These are phyloP conservation scores for Rubroboletus pulcherrimus DNA, from an alignment of 768 basidiomycete species.

Conservation along the genomic window DNA sequence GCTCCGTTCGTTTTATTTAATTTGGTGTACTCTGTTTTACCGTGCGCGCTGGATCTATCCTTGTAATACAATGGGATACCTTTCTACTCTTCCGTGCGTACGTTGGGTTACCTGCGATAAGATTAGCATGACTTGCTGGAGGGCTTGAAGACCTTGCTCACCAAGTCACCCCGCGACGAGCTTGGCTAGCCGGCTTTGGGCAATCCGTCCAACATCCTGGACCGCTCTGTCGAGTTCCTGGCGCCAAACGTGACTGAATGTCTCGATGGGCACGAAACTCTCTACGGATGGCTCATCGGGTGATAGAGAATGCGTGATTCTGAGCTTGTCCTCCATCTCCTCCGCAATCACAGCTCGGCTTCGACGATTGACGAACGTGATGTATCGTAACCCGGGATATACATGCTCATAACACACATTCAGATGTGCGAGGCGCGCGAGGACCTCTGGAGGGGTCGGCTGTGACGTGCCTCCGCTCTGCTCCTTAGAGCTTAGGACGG, in stretches of 20 bases:
- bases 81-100: not conserved
- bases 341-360: slow-evolving; percentile 64
- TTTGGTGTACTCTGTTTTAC: slow-evolving; percentile 8
- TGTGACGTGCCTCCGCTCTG: slow-evolving; percentile 51
- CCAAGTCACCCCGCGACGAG: slow-evolving; percentile 8
- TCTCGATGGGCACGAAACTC: slow-evolving; percentile 36
- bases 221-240: slow-evolving; percentile 71
- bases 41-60: not conserved
- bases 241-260: slow-evolving; percentile 50
- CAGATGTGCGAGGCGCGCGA: slow-evolving; percentile 67
- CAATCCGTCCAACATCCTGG: slow-evolving; percentile 70
- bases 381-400: slow-evolving; percentile 78
- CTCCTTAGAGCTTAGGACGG: slow-evolving; percentile 72
- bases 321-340: slow-evolving; percentile 74
- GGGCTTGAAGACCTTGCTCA: not conserved
- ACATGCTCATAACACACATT: slow-evolving; percentile 72
- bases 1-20: not conserved
- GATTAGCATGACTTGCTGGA: not conserved
- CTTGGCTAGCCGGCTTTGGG: slow-evolving; percentile 57
- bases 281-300: slow-evolving; percentile 34
- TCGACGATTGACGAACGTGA: slow-evolving; percentile 90
- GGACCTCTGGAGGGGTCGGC: slow-evolving; percentile 68
- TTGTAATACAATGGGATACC: slow-evolving; percentile 18
- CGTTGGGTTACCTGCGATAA: not conserved
- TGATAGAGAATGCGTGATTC: slow-evolving; percentile 47